These are phyloP conservation scores for Erigeron philadelphicus DNA, from an alignment of 140 eudicot species.

Conservation along the genomic window DNA sequence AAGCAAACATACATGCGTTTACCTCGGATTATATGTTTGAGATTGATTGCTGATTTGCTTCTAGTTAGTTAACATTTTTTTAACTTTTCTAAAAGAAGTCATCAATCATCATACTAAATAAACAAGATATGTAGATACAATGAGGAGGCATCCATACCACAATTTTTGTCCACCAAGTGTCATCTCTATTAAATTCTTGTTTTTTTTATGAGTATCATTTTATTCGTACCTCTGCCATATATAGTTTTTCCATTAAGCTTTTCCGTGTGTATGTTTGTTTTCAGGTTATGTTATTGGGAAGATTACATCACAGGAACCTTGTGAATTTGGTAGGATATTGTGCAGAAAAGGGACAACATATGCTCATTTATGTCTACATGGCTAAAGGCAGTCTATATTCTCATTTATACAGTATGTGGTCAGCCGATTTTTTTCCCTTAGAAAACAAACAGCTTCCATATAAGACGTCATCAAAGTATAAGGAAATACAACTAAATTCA, in stretches of 20 bases:
- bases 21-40: constrained; percentile 17
- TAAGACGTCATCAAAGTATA: constrained; percentile 3
- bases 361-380: constrained; percentile 94
- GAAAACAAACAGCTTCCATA: constrained; percentile 11
- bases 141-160: neutral
- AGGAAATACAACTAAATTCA: neutral
- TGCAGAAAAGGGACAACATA: constrained; percentile 88
- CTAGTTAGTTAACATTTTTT: too few species aligned
- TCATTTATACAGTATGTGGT: constrained; percentile 71
- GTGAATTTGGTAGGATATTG: constrained; percentile 96
- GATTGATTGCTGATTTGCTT: constrained; percentile 1
- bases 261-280: constrained; percentile 11
- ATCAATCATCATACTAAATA: neutral
- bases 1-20: neutral
- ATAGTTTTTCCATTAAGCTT: constrained; percentile 9
- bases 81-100: neutral
- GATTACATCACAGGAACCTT: constrained; percentile 92
- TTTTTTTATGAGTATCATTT: neutral
- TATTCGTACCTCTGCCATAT: constrained; percentile 3
- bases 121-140: constrained; percentile 4
- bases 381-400: constrained; percentile 81
- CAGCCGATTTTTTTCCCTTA: constrained; percentile 10
- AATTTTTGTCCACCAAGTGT: neutral
- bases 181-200: neutral
- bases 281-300: constrained; percentile 85